Evolutionary conservation across 768 basidiomycete species (phyloP).

Genomic region (Lyophyllum decastes): DNA sequence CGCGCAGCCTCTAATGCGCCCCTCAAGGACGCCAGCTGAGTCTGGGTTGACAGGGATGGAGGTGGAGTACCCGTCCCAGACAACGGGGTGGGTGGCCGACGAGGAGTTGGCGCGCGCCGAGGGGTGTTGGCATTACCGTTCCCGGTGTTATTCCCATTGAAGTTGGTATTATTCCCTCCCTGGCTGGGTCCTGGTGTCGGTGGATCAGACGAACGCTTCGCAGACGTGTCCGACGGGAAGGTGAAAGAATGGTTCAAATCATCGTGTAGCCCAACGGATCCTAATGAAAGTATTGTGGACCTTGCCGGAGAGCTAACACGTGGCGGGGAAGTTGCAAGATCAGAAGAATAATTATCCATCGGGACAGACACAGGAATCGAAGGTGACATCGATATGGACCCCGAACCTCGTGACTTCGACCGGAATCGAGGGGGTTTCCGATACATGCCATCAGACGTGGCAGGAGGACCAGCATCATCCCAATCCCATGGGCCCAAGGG

Average conservation of each 20-base stretch:
- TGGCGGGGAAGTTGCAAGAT: constrained; percentile 7
- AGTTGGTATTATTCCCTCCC: neutral
- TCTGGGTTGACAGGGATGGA: constrained; percentile 42
- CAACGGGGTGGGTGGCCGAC: constrained; percentile 25
- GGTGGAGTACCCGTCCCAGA: constrained; percentile 25
- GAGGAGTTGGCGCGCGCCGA: constrained; percentile 25
- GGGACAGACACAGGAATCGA: constrained; percentile 11
- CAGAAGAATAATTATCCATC: constrained; percentile 4
- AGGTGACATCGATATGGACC: constrained; percentile 14
- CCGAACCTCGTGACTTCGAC: constrained; percentile 26
- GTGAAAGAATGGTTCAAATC: constrained; percentile 17
- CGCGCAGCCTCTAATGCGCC: constrained; percentile 61
- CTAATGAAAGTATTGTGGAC: constrained; percentile 1
- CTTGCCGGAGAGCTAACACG: neutral
- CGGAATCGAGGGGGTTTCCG: constrained; percentile 37
- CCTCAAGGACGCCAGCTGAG: constrained; percentile 56
- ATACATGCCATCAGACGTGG: constrained; percentile 15
- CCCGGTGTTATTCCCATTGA: constrained; percentile 11
- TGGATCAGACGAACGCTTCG: constrained; percentile 11
- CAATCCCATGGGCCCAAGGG: constrained; percentile 31
- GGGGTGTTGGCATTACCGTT: constrained; percentile 13
- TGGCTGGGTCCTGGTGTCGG: constrained; percentile 12
- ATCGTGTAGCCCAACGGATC: constrained; percentile 3
- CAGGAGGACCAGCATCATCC: constrained; percentile 27
- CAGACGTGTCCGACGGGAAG: constrained; percentile 26